phyloP scores from a whole-genome alignment of 176 grass and related monocot genomes.

The Panicum miliaceum region DNA sequence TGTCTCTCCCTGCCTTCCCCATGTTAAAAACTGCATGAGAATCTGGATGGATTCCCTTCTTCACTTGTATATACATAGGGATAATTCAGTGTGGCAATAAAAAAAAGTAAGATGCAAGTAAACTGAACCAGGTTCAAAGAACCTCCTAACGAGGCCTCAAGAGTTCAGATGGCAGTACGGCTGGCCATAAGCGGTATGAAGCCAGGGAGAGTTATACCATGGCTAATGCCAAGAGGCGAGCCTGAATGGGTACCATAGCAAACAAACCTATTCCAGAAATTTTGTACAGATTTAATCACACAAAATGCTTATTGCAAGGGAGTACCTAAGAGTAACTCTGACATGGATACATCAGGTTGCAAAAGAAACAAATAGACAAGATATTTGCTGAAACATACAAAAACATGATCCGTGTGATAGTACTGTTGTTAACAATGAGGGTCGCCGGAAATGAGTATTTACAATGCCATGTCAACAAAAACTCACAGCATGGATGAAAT shows the following conservation, averaged over 20 bases:
- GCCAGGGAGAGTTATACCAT: too few relatives aligned
- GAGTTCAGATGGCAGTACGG: neutral
- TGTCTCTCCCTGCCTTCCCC: neutral
- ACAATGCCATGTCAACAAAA: conserved; percentile 37
- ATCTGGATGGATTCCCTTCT: neutral
- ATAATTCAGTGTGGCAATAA: neutral
- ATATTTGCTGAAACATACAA: neutral
- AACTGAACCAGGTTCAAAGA: neutral
- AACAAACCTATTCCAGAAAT: neutral
- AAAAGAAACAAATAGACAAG: neutral
- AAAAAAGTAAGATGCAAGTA: neutral
- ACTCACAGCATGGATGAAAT: conserved; percentile 6
- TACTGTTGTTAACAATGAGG: neutral
- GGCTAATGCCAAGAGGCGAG: neutral
- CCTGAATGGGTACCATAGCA: neutral
- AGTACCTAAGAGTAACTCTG: neutral
- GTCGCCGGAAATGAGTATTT: conserved; percentile 41
- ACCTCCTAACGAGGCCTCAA: neutral
- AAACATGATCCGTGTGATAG: neutral
- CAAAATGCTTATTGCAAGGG: neutral
- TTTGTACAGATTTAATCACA: neutral
- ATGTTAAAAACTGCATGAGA: neutral
- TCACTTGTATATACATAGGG: neutral
- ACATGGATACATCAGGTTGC: neutral
- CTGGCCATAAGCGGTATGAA: neutral